phyloP scores from a whole-genome alignment of 2,329 filamentous ascomycete species.

The Diaporthe sp. region DNA sequence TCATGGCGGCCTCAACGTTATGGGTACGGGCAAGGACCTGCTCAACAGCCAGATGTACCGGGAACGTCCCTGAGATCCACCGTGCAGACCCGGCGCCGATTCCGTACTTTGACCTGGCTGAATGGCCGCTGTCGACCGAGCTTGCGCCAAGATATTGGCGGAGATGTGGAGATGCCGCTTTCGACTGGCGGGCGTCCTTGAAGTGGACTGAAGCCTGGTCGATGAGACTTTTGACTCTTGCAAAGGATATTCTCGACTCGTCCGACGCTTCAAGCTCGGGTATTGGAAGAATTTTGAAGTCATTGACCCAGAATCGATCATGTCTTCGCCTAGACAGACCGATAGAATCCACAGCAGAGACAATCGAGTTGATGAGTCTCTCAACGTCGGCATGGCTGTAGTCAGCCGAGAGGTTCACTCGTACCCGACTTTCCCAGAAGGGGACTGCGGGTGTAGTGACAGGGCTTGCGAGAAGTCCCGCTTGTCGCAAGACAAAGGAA shows the following conservation, averaged over 20 bases:
- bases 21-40: neutral
- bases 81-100: neutral
- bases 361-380: conserved; percentile 30
- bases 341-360: conserved; percentile 5
- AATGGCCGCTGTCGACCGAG: neutral
- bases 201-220: neutral
- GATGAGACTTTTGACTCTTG: neutral
- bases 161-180: neutral
- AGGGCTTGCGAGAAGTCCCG: conserved; percentile 37
- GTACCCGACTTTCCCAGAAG: conserved; percentile 43
- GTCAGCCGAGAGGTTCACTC: conserved; percentile 42
- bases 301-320: neutral
- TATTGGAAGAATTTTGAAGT: neutral
- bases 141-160: neutral
- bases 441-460: conserved; percentile 40
- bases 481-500: conserved; percentile 5
- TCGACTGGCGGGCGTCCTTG: neutral
- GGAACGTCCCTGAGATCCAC: neutral
- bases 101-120: neutral
- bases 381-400: conserved; percentile 35
- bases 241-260: neutral
- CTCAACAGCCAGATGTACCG: neutral
- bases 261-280: neutral
- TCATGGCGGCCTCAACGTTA: conserved; percentile 1
- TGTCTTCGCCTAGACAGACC: neutral